Conservation (phyloP, 163 green algal genomes). For the Coccomyxa subellipsoidea region DNA sequence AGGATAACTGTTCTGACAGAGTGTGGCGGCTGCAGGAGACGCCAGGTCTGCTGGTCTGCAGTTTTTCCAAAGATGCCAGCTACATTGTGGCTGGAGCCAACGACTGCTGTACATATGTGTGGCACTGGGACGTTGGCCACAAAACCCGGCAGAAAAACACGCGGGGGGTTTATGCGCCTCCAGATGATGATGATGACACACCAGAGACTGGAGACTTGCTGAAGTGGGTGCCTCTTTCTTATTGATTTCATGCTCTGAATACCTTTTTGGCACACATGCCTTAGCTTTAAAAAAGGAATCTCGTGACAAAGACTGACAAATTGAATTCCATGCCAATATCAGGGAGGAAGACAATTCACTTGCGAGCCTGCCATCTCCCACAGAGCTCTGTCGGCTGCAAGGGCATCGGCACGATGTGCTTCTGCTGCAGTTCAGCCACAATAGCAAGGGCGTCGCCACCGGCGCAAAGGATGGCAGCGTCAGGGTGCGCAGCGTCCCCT, state of each 20-base stretch:
- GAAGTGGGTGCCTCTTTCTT: no score
- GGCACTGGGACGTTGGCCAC: constrained; percentile 58
- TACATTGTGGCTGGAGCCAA: constrained; percentile 59
- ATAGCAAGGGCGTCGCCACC: constrained; percentile 54
- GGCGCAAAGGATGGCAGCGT: constrained; percentile 71
- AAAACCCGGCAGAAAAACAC: background rate
- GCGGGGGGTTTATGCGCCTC: background rate
- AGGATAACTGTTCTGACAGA: no score
- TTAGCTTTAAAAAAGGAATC: no score
- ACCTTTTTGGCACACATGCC: no score
- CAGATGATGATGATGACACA: no score
- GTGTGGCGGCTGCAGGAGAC: background rate
- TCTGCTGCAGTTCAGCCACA: constrained; percentile 63
- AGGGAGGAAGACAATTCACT: background rate
- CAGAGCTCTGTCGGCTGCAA: constrained; percentile 32
- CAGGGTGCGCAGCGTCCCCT: constrained; percentile 27
- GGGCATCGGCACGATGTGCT: constrained; percentile 71
- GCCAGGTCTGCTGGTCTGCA: constrained; percentile 50
- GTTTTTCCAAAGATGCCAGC: constrained; percentile 59
- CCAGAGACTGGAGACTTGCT: no score
- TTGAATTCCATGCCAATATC: no score
- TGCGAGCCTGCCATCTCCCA: background rate
- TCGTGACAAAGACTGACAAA: no score
- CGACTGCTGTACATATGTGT: constrained; percentile 65
- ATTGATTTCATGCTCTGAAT: background rate